A percentile compares a stretch with the other conserved stretches of the same genome.
Evolutionary conservation across 176 grass and related monocot genomes (phyloP).

Genomic region (Alopecurus myosuroides): DNA sequence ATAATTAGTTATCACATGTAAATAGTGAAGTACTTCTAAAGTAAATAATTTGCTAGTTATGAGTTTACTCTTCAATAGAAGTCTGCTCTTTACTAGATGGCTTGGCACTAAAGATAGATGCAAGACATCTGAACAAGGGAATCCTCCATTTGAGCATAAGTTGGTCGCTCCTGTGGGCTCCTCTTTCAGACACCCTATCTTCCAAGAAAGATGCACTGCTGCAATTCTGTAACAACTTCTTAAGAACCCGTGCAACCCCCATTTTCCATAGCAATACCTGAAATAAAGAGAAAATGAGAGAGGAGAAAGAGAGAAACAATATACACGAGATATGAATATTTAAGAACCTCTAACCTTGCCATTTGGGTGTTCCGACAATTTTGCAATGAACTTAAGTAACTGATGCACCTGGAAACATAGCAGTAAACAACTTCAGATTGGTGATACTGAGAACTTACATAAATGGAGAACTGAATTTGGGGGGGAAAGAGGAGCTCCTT

Average conservation of each 20-base stretch:
- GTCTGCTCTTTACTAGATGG: conserved; percentile 31
- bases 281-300: conserved; percentile 27
- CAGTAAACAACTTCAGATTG: conserved; percentile 28
- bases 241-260: conserved; percentile 49
- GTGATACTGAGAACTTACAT: neutral
- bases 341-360: conserved; percentile 58
- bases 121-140: conserved; percentile 64
- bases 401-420: conserved; percentile 67
- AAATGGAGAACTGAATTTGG: conserved; percentile 19
- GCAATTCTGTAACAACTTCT: conserved; percentile 58
- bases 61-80: conserved; percentile 49
- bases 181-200: conserved; percentile 37
- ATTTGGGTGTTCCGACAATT: conserved; percentile 77
- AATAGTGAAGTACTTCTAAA: conserved; percentile 32
- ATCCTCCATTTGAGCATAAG: conserved; percentile 59
- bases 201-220: conserved; percentile 27
- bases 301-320: conserved; percentile 18
- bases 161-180: conserved; percentile 22
- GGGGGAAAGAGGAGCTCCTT: neutral
- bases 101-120: conserved; percentile 55
- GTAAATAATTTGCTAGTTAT: conserved; percentile 1
- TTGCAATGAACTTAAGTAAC: conserved; percentile 80
- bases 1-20: conserved; percentile 20
- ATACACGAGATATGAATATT: neutral
- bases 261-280: conserved; percentile 79